These are phyloP conservation scores for Leucocoprinus birnbaumii DNA, from an alignment of 768 basidiomycete genomes.

Conservation along the genomic window DNA sequence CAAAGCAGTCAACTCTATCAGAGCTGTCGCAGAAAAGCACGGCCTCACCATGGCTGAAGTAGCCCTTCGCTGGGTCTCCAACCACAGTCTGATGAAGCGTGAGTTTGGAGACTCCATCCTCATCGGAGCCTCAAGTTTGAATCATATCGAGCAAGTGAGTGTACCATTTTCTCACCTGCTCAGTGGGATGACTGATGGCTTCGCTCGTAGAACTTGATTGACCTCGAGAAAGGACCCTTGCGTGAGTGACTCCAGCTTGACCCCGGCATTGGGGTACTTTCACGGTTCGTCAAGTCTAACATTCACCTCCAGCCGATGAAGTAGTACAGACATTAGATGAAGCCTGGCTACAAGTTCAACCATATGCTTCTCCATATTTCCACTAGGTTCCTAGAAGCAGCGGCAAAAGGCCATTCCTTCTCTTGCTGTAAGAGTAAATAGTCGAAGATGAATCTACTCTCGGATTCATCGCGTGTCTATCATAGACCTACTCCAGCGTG, in stretches of 20 bases:
- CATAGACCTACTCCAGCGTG: slow-evolving; percentile 27
- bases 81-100: slow-evolving; percentile 48
- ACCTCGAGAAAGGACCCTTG: slow-evolving; percentile 57
- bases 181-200: neutral
- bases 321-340: slow-evolving; percentile 47
- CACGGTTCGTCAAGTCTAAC: no score
- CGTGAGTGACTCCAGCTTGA: slow-evolving; percentile 32
- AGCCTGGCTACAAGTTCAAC: slow-evolving; percentile 44
- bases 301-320: slow-evolving; percentile 43
- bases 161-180: neutral
- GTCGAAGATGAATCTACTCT: no score
- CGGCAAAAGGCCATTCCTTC: no score
- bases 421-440: no score
- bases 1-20: slow-evolving; percentile 41
- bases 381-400: no score
- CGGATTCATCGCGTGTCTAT: slow-evolving; percentile 20
- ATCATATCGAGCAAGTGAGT: slow-evolving; percentile 50
- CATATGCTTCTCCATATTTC: slow-evolving; percentile 39
- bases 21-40: slow-evolving; percentile 41
- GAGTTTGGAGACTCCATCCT: slow-evolving; percentile 50
- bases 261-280: no score
- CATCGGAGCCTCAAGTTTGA: slow-evolving; percentile 59
- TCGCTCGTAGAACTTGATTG: slow-evolving; percentile 37
- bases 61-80: slow-evolving; percentile 59
- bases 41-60: slow-evolving; percentile 48